A percentile compares a stretch with the other conserved stretches of the same genome.
Conservation (phyloP, 2,329 filamentous ascomycete genomes). For the Pleurostoma richardsiae region DNA sequence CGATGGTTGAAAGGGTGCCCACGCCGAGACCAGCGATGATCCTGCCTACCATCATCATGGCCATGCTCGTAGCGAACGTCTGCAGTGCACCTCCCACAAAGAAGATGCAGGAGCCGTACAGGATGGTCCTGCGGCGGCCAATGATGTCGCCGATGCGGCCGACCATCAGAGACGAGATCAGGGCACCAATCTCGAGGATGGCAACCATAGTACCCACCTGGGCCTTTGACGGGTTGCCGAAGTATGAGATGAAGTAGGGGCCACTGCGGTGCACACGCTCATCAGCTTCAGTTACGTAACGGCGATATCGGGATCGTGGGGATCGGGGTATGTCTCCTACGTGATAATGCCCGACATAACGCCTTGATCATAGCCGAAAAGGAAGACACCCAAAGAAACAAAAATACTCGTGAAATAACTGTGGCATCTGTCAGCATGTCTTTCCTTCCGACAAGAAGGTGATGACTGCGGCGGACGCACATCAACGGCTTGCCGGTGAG, state of each 20-base stretch:
- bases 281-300: slow-evolving; percentile 15
- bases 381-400: slow-evolving; percentile 79
- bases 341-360: slow-evolving; percentile 76
- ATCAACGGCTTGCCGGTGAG: slow-evolving; percentile 93
- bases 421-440: slow-evolving; percentile 15
- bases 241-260: slow-evolving; percentile 84
- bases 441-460: too few relatives aligned
- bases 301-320: not conserved
- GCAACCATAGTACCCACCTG: slow-evolving; percentile 97
- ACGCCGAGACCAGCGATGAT: slow-evolving; percentile 82
- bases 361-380: slow-evolving; percentile 87
- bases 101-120: slow-evolving; percentile 91
- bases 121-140: slow-evolving; percentile 81
- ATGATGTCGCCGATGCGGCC: slow-evolving; percentile 89
- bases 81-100: slow-evolving; percentile 79
- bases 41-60: slow-evolving; percentile 83
- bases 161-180: slow-evolving; percentile 82
- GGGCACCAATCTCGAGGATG: slow-evolving; percentile 89
- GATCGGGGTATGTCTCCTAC: slow-evolving; percentile 34
- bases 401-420: slow-evolving; percentile 95
- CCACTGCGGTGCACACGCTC: slow-evolving; percentile 50
- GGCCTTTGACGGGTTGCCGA: slow-evolving; percentile 79
- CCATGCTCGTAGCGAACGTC: slow-evolving; percentile 73
- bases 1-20: slow-evolving; percentile 84
- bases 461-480: slow-evolving; percentile 41